phyloP scores from a whole-genome alignment of 2,329 filamentous ascomycete species.

The Ophiostoma quercus region DNA sequence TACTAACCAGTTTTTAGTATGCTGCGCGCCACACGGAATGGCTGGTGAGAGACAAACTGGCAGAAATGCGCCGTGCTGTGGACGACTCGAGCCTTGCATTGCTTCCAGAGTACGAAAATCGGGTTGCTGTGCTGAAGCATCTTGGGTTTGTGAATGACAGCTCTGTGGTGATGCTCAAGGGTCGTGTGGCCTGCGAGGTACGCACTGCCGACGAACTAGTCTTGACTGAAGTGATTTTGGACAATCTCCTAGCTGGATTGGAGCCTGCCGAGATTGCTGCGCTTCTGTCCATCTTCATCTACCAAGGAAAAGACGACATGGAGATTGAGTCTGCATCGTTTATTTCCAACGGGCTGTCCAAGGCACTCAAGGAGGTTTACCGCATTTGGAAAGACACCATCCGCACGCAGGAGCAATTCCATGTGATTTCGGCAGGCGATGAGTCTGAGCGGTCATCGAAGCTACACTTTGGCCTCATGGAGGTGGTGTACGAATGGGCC shows the following conservation, averaged over 20 bases:
- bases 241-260: conserved; percentile 92
- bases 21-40: conserved; percentile 96
- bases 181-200: conserved; percentile 97
- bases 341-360: conserved; percentile 74
- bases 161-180: conserved; percentile 87
- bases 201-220: conserved; percentile 96
- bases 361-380: conserved; percentile 78
- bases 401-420: conserved; percentile 77
- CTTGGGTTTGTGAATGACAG: conserved; percentile 86
- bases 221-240: conserved; percentile 89
- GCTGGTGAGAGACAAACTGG: conserved; percentile 91
- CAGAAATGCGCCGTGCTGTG: conserved; percentile 77
- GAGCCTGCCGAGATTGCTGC: conserved; percentile 96
- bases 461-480: conserved; percentile 87
- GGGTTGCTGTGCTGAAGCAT: conserved; percentile 85
- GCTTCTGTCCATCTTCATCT: conserved; percentile 88
- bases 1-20: neutral
- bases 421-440: conserved; percentile 85
- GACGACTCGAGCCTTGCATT: conserved; percentile 96
- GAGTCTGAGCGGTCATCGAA: conserved; percentile 85
- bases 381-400: conserved; percentile 91
- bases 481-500: conserved; percentile 98
- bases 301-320: conserved; percentile 70
- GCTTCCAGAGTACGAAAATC: conserved; percentile 92
- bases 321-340: conserved; percentile 69